Evolutionary conservation across 2,329 filamentous ascomycete genomes (phyloP), one percentile per base, ranked within the genome.

Genomic region (Rhynchosporium agropyri): DNA sequence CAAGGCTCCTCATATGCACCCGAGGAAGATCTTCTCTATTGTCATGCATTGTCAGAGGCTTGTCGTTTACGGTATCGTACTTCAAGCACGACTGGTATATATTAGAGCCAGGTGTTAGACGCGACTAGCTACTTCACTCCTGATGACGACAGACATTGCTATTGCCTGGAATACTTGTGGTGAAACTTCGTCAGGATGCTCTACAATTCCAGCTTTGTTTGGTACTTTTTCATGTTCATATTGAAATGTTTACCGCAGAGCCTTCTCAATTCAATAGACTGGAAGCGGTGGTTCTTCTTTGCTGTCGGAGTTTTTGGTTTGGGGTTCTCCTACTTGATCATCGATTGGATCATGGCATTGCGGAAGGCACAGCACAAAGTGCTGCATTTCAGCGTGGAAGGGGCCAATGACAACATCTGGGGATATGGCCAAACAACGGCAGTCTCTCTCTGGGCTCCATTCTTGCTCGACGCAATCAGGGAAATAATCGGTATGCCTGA

Each of bases 391-490:
- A 54, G 51, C 51, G 2, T 4, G 15, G 26, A 29, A 15, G 20
- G 28, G 2, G 15, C 40, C 9, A 7, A 42, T 8, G 51, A 54
- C 3, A 54, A 28, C 4, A 28, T 6, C 13, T 54, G 51, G 51
- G 51, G 51, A 12, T 40, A 54, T 6, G 51, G 51, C 15, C 51
- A 54, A 28, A 42, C 51, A 4, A 40, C 51, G 7, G 51, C 51
- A 40, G 51, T 54, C 1, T 40, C 42, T 1, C 9, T 54, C 20
- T 54, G 51, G 51, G 51, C 33, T 29, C 36, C 51, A 3, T 40
- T 54, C 10, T 28, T 42, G 3, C 13, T 42, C 12, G 51, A 40
- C 15, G 20, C 36, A 0, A 28, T 54, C 20, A 29, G 2, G 4
- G 36, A 26, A 29, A 54, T 20, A 26, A 28, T 42, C 7, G 28